Evolutionary conservation across 805 yeast species (phyloP), one percentile per base, ranked within the genome.

Genomic region (Wickerhamomyces bovis): DNA sequence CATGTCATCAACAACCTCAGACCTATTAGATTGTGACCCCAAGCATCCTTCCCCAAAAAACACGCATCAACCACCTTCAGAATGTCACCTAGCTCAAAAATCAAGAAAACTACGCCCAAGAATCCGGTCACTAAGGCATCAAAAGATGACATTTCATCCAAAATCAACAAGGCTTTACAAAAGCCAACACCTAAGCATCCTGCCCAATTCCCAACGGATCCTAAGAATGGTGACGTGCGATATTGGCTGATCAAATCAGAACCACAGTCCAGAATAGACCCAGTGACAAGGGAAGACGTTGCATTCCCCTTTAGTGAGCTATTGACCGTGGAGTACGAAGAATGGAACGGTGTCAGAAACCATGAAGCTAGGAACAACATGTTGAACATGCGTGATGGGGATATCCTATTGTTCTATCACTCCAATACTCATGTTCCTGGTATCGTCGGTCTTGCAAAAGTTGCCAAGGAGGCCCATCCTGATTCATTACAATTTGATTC

Each of bases 271-370:
- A 60, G 83, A 39, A 60, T 76, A 11, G 81, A 75, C 43, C 66
- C 76, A 9, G 61, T 58, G n/a, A 58, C 74, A 0, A 78, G 77
- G 2, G 60, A 61, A 18, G 81, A 78, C 54, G 78, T 73, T 20
- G 67, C 68, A 38, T 78, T 76, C 56, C 67, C 80, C 6, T 62
- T 78, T 7, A 64, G 63, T 9, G 77, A 72, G 26, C 60, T 78
- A 12, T 56, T 67, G 16, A 53, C 65, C 6, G 71, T 66, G 9
- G 64, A 58, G 6, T 49, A 49, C 1, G 76, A 74, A 44, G 69
- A 74, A n/a, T 78, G 83, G 83, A 78, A 76, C 50, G 83, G 84
- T 1, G 83, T 78, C 11, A 64, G 84, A 41, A 78, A 78, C 55
- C 71, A 71, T 49, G 83, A 78, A 60, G 83, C 83, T 1, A 65